Conservation (phyloP, 441 rosid species). For the Melastoma candidum region DNA sequence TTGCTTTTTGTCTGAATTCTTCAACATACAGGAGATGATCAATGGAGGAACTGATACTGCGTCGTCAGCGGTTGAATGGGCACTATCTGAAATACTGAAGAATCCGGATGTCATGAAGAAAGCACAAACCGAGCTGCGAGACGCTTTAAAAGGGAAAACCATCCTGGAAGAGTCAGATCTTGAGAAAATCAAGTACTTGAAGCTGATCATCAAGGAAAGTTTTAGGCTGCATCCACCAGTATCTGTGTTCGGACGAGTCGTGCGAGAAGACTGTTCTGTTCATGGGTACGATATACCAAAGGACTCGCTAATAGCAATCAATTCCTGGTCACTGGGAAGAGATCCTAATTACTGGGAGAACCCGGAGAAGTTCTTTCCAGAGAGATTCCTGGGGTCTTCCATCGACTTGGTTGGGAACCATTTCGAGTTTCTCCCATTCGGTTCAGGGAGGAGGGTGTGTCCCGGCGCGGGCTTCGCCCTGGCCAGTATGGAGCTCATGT, state of each 20-base stretch:
- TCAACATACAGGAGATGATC: too few species aligned
- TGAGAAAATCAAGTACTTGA: not conserved
- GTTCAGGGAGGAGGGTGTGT: slow-evolving; percentile 6
- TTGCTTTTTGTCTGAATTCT: too few species aligned
- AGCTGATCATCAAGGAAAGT: slow-evolving; percentile 11
- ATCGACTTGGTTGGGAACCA: slow-evolving; percentile 11
- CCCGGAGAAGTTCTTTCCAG: slow-evolving; percentile 8
- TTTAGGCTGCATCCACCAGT: slow-evolving; percentile 11
- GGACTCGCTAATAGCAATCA: not conserved
- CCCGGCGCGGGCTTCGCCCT: not conserved
- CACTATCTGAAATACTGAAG: too few species aligned
- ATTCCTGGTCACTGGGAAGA: slow-evolving; percentile 8
- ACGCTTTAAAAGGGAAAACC: too few species aligned
- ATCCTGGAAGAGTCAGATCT: too few species aligned
- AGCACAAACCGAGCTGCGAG: too few species aligned
- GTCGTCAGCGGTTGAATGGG: too few species aligned
- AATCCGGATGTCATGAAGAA: too few species aligned
- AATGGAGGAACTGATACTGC: too few species aligned
- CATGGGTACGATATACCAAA: not conserved
- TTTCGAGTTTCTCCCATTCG: slow-evolving; percentile 11
- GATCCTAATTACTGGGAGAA: slow-evolving; percentile 3
- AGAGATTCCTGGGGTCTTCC: slow-evolving; percentile 3
- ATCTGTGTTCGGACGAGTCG: slow-evolving; percentile 6
- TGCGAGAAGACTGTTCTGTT: not conserved
- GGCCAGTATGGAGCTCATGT: slow-evolving; percentile 8